Base-by-base conservation (phyloP, 2,329 filamentous ascomycete genomes). In the Raffaelea ambrosiae region DNA sequence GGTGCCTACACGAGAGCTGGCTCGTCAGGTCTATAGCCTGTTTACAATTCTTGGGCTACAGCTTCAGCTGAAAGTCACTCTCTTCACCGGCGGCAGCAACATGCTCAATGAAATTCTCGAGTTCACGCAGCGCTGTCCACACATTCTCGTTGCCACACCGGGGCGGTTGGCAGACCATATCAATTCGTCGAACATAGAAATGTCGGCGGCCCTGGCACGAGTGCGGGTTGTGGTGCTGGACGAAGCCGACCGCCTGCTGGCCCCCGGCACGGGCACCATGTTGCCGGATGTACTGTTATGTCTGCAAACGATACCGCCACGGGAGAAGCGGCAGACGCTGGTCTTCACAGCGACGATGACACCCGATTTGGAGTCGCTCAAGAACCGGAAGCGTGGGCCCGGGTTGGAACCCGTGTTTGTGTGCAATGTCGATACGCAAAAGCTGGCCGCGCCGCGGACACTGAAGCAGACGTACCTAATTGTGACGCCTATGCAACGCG, bases 301-400 rank as follows among this genome's bases (percentile, higher is more conserved):
- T 60, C 74, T 98, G 4, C 83, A 81, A 2, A 83, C 84, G 2
- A 75, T 98, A 1, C 93, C 93, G 0, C 81, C 86, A 1, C 78
- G 88, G 4, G 68, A 76, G 1, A 74, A 88, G 59, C 79, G 93
- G n/a, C 90, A 98, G 65, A 98, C 91, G 0, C 79, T 95, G 16
- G 78, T 98, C 3, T 98, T 98, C 69, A 98, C 93, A 9, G 93
- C 93, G 16, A 98, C 93, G 2, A 83, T 98, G 40, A 97, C 93
- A 0, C 82, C 88, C 3, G 91, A 97, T 69, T 89, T 98, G 4
- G 81, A 88, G 44, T 87, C 88, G 3, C 69, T 97, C 50, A 93
- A 95, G 65, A 78, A 85, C 50, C 79, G 87, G 69, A 83, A 88
- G 9, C 72, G 79, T 36, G 74, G 81, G 40, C 74, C 80, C 2